Percentiles rank a stretch among this genome's conserved stretches.
Evolutionary conservation across 306 rosid species (phyloP).

Genomic region (Cotoneaster glaucophyllus): DNA sequence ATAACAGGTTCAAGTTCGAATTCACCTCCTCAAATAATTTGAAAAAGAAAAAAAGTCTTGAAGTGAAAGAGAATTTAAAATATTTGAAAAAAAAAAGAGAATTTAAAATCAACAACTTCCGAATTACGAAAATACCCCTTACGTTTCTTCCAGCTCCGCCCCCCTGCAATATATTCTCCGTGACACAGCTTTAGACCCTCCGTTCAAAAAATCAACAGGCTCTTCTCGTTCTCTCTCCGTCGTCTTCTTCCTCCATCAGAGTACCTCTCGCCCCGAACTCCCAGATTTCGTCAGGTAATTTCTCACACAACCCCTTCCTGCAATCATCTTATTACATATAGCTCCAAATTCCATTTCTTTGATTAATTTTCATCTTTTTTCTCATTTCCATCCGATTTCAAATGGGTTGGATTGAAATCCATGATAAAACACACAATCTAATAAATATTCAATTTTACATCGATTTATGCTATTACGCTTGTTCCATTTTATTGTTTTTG

Average conservation of each 20-base stretch:
- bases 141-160: not conserved
- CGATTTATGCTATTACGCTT: not conserved
- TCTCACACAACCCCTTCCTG: not conserved
- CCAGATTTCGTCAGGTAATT: slow-evolving; percentile 15
- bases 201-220: not conserved
- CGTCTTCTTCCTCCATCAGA: slow-evolving; percentile 17
- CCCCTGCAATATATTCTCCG: slow-evolving; percentile 4
- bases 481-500: no score
- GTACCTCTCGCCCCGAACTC: not conserved
- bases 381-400: not conserved
- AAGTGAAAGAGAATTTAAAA: not conserved
- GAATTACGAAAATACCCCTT: slow-evolving; percentile 34
- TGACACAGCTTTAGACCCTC: not conserved
- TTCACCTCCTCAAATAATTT: no score
- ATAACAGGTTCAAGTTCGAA: not conserved
- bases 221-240: not conserved
- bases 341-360: slow-evolving; percentile 8
- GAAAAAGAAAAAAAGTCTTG: not conserved
- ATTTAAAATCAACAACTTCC: not conserved
- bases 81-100: not conserved
- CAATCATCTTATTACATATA: not conserved
- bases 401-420: slow-evolving; percentile 2
- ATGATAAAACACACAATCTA: not conserved
- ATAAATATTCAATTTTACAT: not conserved
- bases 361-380: not conserved